These are phyloP conservation scores for Candida schatavii DNA, from an alignment of 805 yeast genomes.

Conservation along the genomic window DNA sequence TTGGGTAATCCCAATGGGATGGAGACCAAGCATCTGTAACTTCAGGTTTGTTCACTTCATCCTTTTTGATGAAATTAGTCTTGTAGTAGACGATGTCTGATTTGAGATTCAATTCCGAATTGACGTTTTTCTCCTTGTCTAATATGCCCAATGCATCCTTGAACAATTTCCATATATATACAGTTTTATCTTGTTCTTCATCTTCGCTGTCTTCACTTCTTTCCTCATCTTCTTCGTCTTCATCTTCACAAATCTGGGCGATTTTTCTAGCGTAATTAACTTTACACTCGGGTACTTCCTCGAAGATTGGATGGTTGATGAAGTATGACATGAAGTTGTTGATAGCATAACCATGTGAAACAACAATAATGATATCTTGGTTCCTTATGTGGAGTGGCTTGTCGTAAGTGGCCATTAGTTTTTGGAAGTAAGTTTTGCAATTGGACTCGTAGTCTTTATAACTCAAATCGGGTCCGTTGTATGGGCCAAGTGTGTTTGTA, in stretches of 20 bases:
- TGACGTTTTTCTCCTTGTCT: slow-evolving; percentile 20
- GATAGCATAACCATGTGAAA: slow-evolving; percentile 42
- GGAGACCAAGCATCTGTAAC: slow-evolving; percentile 12
- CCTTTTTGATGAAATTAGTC: slow-evolving; percentile 39
- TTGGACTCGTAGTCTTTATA: slow-evolving; percentile 38
- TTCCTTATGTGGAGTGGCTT: slow-evolving; percentile 29
- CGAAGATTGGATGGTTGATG: slow-evolving; percentile 42
- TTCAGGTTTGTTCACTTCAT: slow-evolving; percentile 23
- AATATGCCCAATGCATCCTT: slow-evolving; percentile 33
- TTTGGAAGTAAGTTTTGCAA: slow-evolving; percentile 38
- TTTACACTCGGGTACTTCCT: slow-evolving; percentile 41
- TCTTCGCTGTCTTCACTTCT: slow-evolving; percentile 6
- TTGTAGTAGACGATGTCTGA: slow-evolving; percentile 43
- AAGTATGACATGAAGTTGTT: slow-evolving; percentile 38
- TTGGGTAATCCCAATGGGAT: slow-evolving; percentile 19
- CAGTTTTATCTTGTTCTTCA: slow-evolving; percentile 10
- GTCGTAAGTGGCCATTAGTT: slow-evolving; percentile 42
- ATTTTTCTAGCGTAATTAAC: slow-evolving; percentile 31
- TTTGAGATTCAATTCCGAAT: slow-evolving; percentile 34
- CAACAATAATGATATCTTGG: slow-evolving; percentile 35
- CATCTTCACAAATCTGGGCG: slow-evolving; percentile 9
- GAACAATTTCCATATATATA: slow-evolving; percentile 29
- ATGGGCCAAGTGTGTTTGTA: slow-evolving; percentile 40
- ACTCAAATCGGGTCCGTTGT: slow-evolving; percentile 39
- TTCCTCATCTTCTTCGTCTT: slow-evolving; percentile 10